Conservation (phyloP, 768 basidiomycete species). For the Candolleomyces aberdarensis region DNA sequence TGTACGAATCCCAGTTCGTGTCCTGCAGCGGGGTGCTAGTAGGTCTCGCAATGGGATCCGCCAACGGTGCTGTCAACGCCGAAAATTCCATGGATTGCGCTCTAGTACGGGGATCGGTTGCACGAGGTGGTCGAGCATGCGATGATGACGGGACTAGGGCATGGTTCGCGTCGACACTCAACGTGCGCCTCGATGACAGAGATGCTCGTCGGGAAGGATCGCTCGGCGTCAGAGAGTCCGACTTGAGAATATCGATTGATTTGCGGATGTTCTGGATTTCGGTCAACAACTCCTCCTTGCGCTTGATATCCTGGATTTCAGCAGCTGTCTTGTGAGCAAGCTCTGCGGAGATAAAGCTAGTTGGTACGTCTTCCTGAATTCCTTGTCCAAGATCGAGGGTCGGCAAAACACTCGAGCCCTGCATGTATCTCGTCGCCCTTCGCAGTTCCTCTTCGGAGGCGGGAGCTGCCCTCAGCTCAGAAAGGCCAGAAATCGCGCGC, state of each 20-base stretch:
- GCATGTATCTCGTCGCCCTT: conserved; percentile 45
- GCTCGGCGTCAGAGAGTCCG: conserved; percentile 52
- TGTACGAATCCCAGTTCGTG: conserved; percentile 85
- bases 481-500: conserved; percentile 64
- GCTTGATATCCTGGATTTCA: conserved; percentile 57
- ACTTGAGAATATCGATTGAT: conserved; percentile 73
- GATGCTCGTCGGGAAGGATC: conserved; percentile 64
- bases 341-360: conserved; percentile 52
- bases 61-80: conserved; percentile 38
- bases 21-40: conserved; percentile 72
- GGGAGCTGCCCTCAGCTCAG: conserved; percentile 68
- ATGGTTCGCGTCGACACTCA: conserved; percentile 62
- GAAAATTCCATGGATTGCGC: conserved; percentile 74
- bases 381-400: conserved; percentile 71
- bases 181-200: conserved; percentile 61
- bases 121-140: conserved; percentile 69
- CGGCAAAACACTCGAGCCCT: conserved; percentile 59
- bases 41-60: conserved; percentile 61
- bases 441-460: conserved; percentile 60
- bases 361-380: conserved; percentile 73
- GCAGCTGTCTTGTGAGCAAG: conserved; percentile 22
- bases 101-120: conserved; percentile 58
- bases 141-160: conserved; percentile 43
- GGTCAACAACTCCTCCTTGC: conserved; percentile 66
- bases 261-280: conserved; percentile 79